A percentile compares a stretch with the other conserved stretches of the same genome.
phyloP scores from a whole-genome alignment of 441 rosid genomes.

The Syzygium syzygioides region DNA sequence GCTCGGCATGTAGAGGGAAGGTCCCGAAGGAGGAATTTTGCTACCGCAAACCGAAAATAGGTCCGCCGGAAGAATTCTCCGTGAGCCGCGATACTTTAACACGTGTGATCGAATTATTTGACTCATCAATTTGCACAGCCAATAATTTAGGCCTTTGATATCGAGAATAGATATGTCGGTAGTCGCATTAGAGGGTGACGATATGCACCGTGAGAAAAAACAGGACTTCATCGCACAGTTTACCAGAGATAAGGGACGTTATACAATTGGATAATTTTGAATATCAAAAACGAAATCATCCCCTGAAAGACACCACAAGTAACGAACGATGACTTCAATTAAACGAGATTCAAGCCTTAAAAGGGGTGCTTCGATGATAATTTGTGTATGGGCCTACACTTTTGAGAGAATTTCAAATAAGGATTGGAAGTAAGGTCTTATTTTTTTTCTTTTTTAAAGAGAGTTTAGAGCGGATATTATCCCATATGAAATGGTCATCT shows the following conservation, averaged over 20 bases:
- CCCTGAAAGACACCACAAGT: background rate
- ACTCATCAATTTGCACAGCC: background rate
- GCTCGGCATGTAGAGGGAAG: background rate
- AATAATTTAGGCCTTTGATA: background rate
- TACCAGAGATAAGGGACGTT: fast-evolving
- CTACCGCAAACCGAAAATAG: background rate
- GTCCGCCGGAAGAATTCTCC: background rate
- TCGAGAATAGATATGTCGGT: background rate
- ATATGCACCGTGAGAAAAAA: background rate
- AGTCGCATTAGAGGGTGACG: fast-evolving
- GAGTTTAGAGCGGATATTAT: background rate
- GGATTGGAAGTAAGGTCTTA: background rate
- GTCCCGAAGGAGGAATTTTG: background rate
- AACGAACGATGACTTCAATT: background rate
- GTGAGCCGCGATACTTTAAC: background rate
- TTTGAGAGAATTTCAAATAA: background rate
- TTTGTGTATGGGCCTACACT: background rate
- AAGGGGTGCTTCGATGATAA: background rate
- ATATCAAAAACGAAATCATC: background rate
- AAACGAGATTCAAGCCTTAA: background rate
- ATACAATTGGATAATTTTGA: background rate
- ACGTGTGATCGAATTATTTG: background rate
- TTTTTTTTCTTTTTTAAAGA: background rate
- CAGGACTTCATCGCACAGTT: background rate
- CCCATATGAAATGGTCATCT: background rate